Conservation (phyloP, 2,329 filamentous ascomycete genomes). For the Lizonia empirigonia region DNA sequence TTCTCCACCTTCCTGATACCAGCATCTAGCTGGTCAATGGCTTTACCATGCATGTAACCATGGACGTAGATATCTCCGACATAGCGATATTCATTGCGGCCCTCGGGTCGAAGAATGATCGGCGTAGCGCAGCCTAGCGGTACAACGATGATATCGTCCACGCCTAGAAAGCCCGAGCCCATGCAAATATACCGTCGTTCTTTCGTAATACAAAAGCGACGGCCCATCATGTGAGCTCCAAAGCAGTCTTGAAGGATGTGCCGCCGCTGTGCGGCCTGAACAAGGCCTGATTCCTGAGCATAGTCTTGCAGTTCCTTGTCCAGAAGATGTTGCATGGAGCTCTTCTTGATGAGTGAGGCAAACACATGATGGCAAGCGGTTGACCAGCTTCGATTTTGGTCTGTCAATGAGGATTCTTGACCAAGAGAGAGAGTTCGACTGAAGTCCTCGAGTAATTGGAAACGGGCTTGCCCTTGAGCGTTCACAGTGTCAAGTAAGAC, state of each 20-base stretch:
- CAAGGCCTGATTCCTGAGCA: background rate
- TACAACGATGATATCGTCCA: constrained; percentile 42
- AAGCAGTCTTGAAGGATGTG: background rate
- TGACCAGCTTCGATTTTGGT: no score
- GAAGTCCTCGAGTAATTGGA: background rate
- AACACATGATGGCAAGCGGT: background rate
- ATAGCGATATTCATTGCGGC: constrained; percentile 33
- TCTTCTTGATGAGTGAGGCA: background rate
- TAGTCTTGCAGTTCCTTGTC: background rate
- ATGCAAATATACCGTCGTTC: constrained; percentile 22
- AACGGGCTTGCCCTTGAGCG: background rate
- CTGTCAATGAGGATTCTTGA: no score
- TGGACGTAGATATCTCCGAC: constrained; percentile 47
- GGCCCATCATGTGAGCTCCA: background rate
- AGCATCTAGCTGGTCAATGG: constrained; percentile 22
- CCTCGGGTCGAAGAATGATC: constrained; percentile 38
- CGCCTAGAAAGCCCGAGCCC: constrained; percentile 40
- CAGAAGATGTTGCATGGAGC: background rate
- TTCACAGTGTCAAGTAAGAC: background rate
- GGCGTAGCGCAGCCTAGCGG: constrained; percentile 47
- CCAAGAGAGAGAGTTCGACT: background rate
- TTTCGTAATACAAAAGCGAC: background rate
- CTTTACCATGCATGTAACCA: constrained; percentile 45
- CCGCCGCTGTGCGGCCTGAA: background rate
- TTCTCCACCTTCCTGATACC: background rate